Evolutionary conservation across 306 rosid genomes (phyloP).

Genomic region (Styphnolobium japonicum): DNA sequence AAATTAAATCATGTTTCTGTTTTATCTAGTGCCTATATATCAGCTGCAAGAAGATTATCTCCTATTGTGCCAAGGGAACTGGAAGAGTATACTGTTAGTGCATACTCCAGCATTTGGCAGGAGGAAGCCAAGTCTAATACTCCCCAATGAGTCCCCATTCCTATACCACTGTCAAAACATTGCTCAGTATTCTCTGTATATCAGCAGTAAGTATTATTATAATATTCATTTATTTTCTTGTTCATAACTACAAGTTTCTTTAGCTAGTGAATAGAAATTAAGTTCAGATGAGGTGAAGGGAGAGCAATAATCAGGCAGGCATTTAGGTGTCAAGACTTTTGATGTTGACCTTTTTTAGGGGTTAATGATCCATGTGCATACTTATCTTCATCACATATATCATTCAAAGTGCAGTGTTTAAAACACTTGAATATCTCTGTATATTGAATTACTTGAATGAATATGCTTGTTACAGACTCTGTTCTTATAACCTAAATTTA

Average conservation of each 20-base stretch:
- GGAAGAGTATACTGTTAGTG: conserved; percentile 93
- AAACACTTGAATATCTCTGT: no score
- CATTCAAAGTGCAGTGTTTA: no score
- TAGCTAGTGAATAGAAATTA: no score
- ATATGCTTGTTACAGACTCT: no score
- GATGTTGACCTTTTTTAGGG: neutral
- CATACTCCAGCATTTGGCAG: conserved; percentile 87
- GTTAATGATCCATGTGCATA: no score
- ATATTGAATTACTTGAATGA: no score
- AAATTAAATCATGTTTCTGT: conserved; percentile 3
- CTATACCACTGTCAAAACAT: conserved; percentile 91
- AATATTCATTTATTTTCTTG: neutral
- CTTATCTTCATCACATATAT: no score
- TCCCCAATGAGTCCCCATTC: no score
- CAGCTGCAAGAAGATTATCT: conserved; percentile 91
- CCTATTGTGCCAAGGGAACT: conserved; percentile 78
- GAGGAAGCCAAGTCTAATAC: conserved; percentile 88
- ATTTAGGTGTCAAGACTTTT: no score
- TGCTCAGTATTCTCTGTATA: conserved; percentile 95
- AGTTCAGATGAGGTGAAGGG: neutral
- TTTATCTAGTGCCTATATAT: conserved; percentile 73
- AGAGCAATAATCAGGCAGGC: neutral
- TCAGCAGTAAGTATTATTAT: conserved; percentile 65
- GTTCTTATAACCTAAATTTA: no score
- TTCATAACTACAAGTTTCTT: no score